phyloP scores from a whole-genome alignment of 768 basidiomycete species.

The Pulveroboletus sp. region DNA sequence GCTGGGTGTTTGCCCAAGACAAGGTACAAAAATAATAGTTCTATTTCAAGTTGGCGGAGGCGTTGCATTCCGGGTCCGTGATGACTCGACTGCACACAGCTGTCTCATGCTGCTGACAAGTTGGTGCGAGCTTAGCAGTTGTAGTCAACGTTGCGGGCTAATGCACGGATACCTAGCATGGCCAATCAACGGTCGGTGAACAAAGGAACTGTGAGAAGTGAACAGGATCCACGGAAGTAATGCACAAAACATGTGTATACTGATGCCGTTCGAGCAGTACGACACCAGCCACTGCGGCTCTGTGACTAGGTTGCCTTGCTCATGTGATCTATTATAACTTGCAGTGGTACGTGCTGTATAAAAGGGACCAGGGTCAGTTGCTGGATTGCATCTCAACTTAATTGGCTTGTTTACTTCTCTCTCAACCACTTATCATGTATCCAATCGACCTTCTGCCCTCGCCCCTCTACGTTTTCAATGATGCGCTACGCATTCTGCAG shows the following conservation, averaged over 20 bases:
- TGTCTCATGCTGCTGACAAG: not conserved
- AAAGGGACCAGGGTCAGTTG: slow-evolving; percentile 14
- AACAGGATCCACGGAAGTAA: slow-evolving; percentile 23
- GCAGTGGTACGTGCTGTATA: slow-evolving; percentile 33
- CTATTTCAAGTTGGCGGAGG: slow-evolving; percentile 1
- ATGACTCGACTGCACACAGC: slow-evolving; percentile 11
- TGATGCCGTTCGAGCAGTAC: slow-evolving; percentile 30
- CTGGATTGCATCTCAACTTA: slow-evolving; percentile 5
- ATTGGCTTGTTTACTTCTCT: not conserved
- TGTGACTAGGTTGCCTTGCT: slow-evolving; percentile 34
- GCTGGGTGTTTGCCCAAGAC: slow-evolving; percentile 7
- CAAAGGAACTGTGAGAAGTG: slow-evolving; percentile 19
- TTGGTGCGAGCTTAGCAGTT: not conserved
- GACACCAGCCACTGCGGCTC: slow-evolving; percentile 29
- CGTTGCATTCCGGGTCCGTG: slow-evolving; percentile 5
- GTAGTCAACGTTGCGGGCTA: slow-evolving; percentile 14
- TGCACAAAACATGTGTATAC: slow-evolving; percentile 17
- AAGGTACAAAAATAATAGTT: slow-evolving; percentile 18
- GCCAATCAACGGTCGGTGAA: slow-evolving; percentile 22
- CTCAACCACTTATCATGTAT: slow-evolving; percentile 21
- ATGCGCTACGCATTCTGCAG: slow-evolving; percentile 45
- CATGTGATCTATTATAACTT: slow-evolving; percentile 29
- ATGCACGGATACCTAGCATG: slow-evolving; percentile 21
- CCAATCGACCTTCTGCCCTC: slow-evolving; percentile 47
- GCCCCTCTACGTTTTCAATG: slow-evolving; percentile 48